These are phyloP conservation scores for Cicer pinnatifidum DNA, from an alignment of 306 rosid genomes.

Conservation along the genomic window DNA sequence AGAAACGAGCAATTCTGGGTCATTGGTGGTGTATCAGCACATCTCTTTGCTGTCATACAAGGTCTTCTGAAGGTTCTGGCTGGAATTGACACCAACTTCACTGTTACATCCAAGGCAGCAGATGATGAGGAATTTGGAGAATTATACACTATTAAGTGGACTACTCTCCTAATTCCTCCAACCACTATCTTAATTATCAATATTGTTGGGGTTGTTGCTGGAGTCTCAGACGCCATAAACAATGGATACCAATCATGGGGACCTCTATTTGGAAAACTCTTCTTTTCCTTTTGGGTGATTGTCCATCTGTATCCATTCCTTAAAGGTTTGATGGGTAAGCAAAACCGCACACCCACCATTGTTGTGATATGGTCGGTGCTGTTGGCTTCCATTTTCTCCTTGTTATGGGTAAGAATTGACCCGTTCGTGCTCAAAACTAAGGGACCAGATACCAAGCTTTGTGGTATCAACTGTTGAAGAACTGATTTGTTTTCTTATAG, in stretches of 20 bases:
- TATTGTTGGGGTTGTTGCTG: constrained; percentile 94
- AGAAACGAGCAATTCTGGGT: constrained; percentile 99
- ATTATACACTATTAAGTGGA: constrained; percentile 82
- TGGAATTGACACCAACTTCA: constrained; percentile 89
- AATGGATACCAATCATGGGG: constrained; percentile 95
- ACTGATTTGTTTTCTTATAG: constrained; percentile 41
- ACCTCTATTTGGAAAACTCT: constrained; percentile 94
- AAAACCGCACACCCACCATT: constrained; percentile 96
- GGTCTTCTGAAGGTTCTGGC: constrained; percentile 91
- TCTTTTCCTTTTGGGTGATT: constrained; percentile 97
- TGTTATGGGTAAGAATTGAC: constrained; percentile 95
- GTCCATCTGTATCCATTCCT: constrained; percentile 97
- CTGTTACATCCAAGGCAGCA: constrained; percentile 87
- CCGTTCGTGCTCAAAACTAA: constrained; percentile 86
- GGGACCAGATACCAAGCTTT: constrained; percentile 82
- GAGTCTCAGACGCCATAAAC: constrained; percentile 94
- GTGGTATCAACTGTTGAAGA: constrained; percentile 89
- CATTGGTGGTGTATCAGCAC: constrained; percentile 94
- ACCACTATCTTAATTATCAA: constrained; percentile 87
- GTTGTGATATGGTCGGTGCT: constrained; percentile 95
- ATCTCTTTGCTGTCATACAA: constrained; percentile 87
- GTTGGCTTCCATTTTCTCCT: constrained; percentile 92
- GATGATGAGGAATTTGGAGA: constrained; percentile 94
- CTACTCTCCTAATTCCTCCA: constrained; percentile 93
- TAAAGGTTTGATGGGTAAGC: constrained; percentile 94